Base-by-base conservation (phyloP, 768 basidiomycete species). In the Pleurotus ostreatus region DNA sequence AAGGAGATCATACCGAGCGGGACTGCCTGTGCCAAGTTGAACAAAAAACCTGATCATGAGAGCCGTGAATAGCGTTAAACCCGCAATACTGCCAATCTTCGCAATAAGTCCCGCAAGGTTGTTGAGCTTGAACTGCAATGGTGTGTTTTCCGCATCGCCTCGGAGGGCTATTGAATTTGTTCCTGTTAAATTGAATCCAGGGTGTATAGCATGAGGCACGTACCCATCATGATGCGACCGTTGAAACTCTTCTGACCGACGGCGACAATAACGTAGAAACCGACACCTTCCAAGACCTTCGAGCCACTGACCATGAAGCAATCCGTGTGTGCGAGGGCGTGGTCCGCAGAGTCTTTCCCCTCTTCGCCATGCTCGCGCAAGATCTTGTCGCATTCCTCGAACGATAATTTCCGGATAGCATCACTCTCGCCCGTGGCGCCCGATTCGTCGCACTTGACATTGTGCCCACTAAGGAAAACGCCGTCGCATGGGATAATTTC, bases 401-500 rank as follows among this genome's bases (percentile, higher is more conserved):
- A 97, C 1, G 89, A 61, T 15, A 85, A 67, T 71, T 99, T 99
- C 68, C 86, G 88, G 69, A 99, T 94, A 13, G 94, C 88, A 69
- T 99, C 95, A 6, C 90, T 91, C 74, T 99, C 97, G 61, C 96
- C 97, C 0, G 97, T 98, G 43, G 94, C 94, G 18, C 92, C 92
- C 22, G 92, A 93, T 69, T 98, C 97, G 65, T 99, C 97, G 68
- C 95, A 98, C 66, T 84, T 88, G 62, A 98, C 88, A 61, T 93
- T 94, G 71, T 98, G 92, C 18, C 97, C 96, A 6, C 82, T 76
- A 25, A 99, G 73, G 74, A 96, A 97, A 65, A 99, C 78, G 54
- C 97, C 97, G 66, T 99, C 97, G 70, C 94, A 96, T 47, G 97
- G 97, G 13, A 98, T 68, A 57, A 98, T 87, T 68, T 99, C 96